Evolutionary conservation across 202 grass and related monocot species (phyloP), one percentile per base, ranked within the genome.

Genomic region (Schoenoplectus tabernaemontani): DNA sequence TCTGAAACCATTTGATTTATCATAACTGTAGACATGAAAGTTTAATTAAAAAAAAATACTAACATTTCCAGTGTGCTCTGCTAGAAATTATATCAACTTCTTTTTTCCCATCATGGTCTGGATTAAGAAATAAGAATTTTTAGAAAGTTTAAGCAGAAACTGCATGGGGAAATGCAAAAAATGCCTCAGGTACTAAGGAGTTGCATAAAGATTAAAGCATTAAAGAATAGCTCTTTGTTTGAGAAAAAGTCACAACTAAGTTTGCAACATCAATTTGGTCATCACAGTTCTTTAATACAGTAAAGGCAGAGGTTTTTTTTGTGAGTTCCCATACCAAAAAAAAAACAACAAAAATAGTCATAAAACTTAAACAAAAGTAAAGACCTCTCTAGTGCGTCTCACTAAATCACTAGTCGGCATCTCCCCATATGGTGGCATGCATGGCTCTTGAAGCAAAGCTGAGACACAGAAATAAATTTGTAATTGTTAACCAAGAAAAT

Each of bases 61-160:
- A 85, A 95, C 96, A 95, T 95, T 95, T 85, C 96, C 88, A 41
- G 96, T 99, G 88, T 99, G 96, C 80, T 87, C 86, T 48, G 88
- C 76, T 61, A 99, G 76, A 88, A 95, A 91, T 88, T 87, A 90
- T 59, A 88, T 83, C 34, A 99, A 83, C 23, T 83, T 90, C n/a
- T 99, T 88, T 85, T 85, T 90, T 76, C 95, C 91, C 63, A 86
- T 86, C 84, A 95, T 81, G 0, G 88, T 88, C 96, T 99, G 83
- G 11, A 84, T 64, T 63, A 56, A 84, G 63, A 37, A 84, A 81
- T 58, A 30, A 81, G 77, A 15, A 50, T n/a, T 82, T 54, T 19
- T 32, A 50, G 2, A 3, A 83, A 36, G 41, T 78, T 65, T 50
- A 77, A 61, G 22, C 26, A 9, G 81, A 22, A 42, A 59, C 32